These are phyloP conservation scores for Diaporthe capsici DNA, from an alignment of 2,329 filamentous ascomycete genomes.

Conservation along the genomic window DNA sequence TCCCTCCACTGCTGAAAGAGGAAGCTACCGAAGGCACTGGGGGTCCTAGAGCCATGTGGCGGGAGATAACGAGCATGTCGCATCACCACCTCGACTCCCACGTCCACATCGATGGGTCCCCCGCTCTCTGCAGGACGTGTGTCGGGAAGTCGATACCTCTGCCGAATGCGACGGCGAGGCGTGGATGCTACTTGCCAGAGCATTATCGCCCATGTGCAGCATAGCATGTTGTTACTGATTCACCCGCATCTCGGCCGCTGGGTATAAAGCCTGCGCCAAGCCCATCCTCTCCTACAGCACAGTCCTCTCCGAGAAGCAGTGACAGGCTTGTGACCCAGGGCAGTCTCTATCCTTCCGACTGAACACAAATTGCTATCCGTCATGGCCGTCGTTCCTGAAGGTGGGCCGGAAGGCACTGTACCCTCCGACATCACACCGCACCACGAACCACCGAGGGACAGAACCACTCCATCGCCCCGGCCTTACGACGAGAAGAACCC, in stretches of 20 bases:
- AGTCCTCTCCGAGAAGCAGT: not conserved
- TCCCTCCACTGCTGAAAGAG: slow-evolving; percentile 6
- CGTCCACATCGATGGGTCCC: not conserved
- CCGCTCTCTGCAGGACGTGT: not conserved
- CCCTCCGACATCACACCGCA: slow-evolving; percentile 5
- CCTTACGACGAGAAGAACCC: slow-evolving; percentile 29
- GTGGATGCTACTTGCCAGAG: not conserved
- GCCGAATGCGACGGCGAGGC: not conserved
- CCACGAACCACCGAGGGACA: not conserved
- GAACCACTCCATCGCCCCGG: not conserved
- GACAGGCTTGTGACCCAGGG: not conserved
- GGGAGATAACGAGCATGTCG: slow-evolving; percentile 24
- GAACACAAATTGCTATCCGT: not conserved
- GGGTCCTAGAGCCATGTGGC: not conserved
- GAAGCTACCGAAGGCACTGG: slow-evolving; percentile 9
- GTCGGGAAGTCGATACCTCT: not conserved
- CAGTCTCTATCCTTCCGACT: not conserved
- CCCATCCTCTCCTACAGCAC: not conserved
- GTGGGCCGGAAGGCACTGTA: slow-evolving; percentile 15
- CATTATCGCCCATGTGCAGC: not conserved
- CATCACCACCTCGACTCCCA: not conserved
- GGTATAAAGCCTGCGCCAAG: not conserved
- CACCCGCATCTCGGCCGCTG: not conserved
- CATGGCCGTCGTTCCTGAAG: slow-evolving; percentile 32
- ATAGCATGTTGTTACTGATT: not conserved